A percentile compares a stretch with the other conserved stretches of the same genome.
These are phyloP conservation scores for Ogataea chonburiensis DNA, from an alignment of 805 yeast species.

Conservation along the genomic window DNA sequence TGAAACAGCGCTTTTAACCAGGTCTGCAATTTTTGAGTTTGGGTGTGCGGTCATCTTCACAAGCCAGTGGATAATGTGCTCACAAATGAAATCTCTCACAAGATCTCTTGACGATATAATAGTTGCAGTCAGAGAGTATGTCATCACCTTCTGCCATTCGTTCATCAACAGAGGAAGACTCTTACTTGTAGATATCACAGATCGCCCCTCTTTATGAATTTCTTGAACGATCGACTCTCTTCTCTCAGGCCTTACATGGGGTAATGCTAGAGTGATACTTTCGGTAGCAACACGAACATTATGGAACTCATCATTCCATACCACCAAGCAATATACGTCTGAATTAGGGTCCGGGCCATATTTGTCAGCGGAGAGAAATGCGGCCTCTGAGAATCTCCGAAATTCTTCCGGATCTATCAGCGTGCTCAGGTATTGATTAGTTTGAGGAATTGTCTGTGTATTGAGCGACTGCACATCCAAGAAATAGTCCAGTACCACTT, in stretches of 20 bases:
- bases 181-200: slow-evolving; percentile 40
- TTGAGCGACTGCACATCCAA: slow-evolving; percentile 40
- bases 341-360: slow-evolving; percentile 41
- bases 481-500: slow-evolving; percentile 39
- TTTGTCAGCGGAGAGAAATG: slow-evolving; percentile 33
- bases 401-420: slow-evolving; percentile 9
- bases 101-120: slow-evolving; percentile 51
- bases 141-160: slow-evolving; percentile 15
- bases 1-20: slow-evolving; percentile 43
- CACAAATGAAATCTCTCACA: slow-evolving; percentile 46
- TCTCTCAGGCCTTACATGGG: slow-evolving; percentile 6
- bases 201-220: slow-evolving; percentile 52
- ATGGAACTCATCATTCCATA: slow-evolving; percentile 83
- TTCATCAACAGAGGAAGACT: slow-evolving; percentile 21
- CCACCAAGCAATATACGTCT: slow-evolving; percentile 44
- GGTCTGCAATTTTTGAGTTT: slow-evolving; percentile 37
- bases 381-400: slow-evolving; percentile 28
- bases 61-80: slow-evolving; percentile 52
- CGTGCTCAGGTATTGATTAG: slow-evolving; percentile 6
- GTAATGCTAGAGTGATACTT: slow-evolving; percentile 21
- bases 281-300: slow-evolving; percentile 39
- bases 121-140: slow-evolving; percentile 54
- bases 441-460: slow-evolving; percentile 26
- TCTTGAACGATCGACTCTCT: slow-evolving; percentile 35
- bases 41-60: slow-evolving; percentile 39